phyloP scores from a whole-genome alignment of 2,329 filamentous ascomycete genomes.

The Hypoxylon sp. region DNA sequence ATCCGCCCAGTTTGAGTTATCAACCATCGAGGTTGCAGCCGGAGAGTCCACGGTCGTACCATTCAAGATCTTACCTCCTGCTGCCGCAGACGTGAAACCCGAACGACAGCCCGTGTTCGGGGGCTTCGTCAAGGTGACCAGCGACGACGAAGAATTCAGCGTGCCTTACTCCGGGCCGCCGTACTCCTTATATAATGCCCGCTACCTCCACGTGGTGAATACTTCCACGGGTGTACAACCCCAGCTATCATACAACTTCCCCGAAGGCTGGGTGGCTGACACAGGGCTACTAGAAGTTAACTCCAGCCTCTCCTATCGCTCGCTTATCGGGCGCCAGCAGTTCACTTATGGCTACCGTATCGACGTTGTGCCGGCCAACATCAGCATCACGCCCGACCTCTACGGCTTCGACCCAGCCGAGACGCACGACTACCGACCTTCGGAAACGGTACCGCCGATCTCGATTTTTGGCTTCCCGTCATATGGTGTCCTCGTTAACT shows the following conservation, averaged over 20 bases:
- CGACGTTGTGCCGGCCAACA: constrained; percentile 36
- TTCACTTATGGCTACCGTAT: constrained; percentile 32
- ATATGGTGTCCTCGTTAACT: constrained; percentile 24
- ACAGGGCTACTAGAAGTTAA: constrained; percentile 21
- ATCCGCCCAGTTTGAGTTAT: constrained; percentile 30
- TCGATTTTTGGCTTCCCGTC: constrained; percentile 18
- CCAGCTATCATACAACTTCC: constrained; percentile 23
- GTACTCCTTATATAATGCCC: constrained; percentile 38
- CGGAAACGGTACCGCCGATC: constrained; percentile 1
- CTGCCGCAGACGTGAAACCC: constrained; percentile 25
- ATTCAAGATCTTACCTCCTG: constrained; percentile 33
- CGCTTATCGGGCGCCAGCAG: constrained; percentile 25
- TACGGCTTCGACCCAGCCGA: constrained; percentile 34
- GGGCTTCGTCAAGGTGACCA: constrained; percentile 37
- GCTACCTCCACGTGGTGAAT: constrained; percentile 22
- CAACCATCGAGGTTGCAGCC: constrained; percentile 32
- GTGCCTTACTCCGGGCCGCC: constrained; percentile 42
- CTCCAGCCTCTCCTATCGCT: constrained; percentile 23
- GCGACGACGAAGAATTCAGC: constrained; percentile 28
- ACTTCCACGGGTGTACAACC: constrained; percentile 9
- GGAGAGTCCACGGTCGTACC: constrained; percentile 30
- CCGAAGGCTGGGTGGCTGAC: constrained; percentile 11
- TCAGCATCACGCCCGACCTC: constrained; percentile 24
- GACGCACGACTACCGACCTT: constrained; percentile 22
- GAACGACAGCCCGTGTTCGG: constrained; percentile 39